Base-by-base conservation (phyloP, 768 basidiomycete species). In the Daedaleopsis sinensis region DNA sequence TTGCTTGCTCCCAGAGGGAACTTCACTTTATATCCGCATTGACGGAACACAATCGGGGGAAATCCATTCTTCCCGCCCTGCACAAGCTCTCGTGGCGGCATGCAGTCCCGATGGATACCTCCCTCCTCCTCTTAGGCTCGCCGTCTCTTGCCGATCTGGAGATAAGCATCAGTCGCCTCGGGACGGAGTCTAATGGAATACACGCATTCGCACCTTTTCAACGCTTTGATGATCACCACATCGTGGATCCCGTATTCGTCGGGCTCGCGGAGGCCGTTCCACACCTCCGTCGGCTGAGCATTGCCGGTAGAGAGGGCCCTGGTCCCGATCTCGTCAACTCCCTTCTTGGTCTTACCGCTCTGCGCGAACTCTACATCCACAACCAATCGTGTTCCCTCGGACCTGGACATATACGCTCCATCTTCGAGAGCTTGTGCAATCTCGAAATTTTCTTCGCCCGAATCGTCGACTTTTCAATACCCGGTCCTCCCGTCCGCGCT, bases 41-140 rank as follows among this genome's bases (percentile, higher is more conserved):
- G 8, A 27, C 55, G 9, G 35, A 63, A 18, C 36, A 58, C 49
- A 58, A 63, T 39, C 32, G 27, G 1, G 52, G 52, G 8, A 10
- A 10, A n/a, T 58, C 62, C 1, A 50, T 63, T 42, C 62, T 63
- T 8, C 57, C 62, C 0, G 24, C 39, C 5, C 42, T 63, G 0
- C 53, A 55, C 13, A 55, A n/a, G 18, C 47, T 63, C 39, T 38
- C 47, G 0, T 63, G 62, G 62, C 37, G 62, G 8, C 52, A 58
- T 32, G 52, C 46, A 1, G n/a, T 51, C 18, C 38, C 62, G 3
- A 32, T 43, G 7, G 62, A 63, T 48, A 51, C 42, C 13, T 23
- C 62, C 2, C 44, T 58, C 10, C 62, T 58, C 21, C 11, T 27
- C 36, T 5, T 63, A 4, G 18, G 12, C 11, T 58, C 62, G 3